Percentiles rank a stretch among this genome's conserved stretches.
Conservation (phyloP, 2,329 filamentous ascomycete species). For the Thielaviopsis populi region DNA sequence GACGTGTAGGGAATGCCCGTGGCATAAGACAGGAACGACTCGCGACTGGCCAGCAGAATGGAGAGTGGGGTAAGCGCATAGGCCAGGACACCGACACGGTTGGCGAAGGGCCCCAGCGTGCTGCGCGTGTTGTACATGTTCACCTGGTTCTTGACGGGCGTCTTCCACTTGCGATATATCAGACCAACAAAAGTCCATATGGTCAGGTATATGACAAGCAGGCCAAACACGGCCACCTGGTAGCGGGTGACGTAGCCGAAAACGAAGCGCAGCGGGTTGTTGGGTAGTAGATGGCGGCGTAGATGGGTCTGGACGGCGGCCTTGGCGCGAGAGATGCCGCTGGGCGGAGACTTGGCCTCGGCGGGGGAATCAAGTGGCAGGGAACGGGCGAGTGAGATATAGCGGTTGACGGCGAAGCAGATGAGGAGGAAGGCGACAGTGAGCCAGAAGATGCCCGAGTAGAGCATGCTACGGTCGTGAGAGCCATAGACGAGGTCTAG, state of each 20-base stretch:
- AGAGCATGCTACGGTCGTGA: conserved; percentile 38
- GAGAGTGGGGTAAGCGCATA: conserved; percentile 61
- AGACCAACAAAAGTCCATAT: conserved; percentile 58
- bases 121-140: conserved; percentile 48
- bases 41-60: conserved; percentile 50
- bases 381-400: not conserved
- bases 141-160: conserved; percentile 44
- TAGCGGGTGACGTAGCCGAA: conserved; percentile 56
- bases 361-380: conserved; percentile 18
- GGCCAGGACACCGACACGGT: conserved; percentile 55
- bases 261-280: conserved; percentile 34
- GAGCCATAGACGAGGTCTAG: conserved; percentile 36
- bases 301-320: conserved; percentile 18
- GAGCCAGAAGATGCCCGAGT: conserved; percentile 36
- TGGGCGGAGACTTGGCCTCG: conserved; percentile 18
- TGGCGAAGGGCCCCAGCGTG: conserved; percentile 50
- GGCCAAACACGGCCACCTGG: conserved; percentile 46
- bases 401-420: conserved; percentile 25
- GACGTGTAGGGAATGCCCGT: conserved; percentile 62
- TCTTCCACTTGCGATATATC: conserved; percentile 52
- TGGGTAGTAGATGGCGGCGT: conserved; percentile 44
- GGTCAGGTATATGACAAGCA: conserved; percentile 46
- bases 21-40: conserved; percentile 52
- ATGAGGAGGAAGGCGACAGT: conserved; percentile 30
- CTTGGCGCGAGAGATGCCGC: conserved; percentile 7